Conservation (phyloP, 2,329 filamentous ascomycete species). For the Neonectria coccinea region DNA sequence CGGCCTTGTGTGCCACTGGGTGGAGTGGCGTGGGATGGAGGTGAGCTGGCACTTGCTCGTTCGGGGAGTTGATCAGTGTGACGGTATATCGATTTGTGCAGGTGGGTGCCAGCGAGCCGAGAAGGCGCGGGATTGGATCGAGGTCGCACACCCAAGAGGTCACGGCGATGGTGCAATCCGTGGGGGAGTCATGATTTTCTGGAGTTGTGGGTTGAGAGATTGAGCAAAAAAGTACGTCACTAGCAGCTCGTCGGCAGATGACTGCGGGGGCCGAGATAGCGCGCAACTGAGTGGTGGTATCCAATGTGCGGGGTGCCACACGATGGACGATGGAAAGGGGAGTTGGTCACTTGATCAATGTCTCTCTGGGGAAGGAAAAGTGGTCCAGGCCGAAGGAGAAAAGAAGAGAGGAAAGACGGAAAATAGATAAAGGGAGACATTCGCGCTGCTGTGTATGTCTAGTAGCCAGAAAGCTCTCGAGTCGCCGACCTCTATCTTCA, state of each 20-base stretch:
- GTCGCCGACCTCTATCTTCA: too few relatives aligned
- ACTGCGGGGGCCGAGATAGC: conserved; percentile 26
- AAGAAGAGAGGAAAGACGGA: neutral
- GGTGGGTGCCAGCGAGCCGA: conserved; percentile 13
- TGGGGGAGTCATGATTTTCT: conserved; percentile 40
- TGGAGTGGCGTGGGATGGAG: conserved; percentile 26
- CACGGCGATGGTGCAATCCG: conserved; percentile 43
- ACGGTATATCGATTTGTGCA: conserved; percentile 21
- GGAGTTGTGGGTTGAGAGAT: conserved; percentile 40
- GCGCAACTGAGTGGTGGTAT: conserved; percentile 24
- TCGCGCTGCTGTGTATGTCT: neutral
- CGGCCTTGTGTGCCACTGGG: conserved; percentile 21
- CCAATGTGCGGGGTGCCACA: conserved; percentile 38
- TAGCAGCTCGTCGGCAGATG: conserved; percentile 28
- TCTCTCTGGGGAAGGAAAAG: neutral
- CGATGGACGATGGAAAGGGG: conserved; percentile 7
- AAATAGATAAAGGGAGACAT: neutral
- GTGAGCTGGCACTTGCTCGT: conserved; percentile 17
- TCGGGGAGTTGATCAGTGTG: conserved; percentile 29
- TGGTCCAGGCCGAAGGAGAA: conserved; percentile 2
- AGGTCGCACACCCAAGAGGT: conserved; percentile 28
- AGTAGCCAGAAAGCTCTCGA: neutral
- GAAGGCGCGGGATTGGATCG: conserved; percentile 26
- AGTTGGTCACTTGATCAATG: conserved; percentile 24
- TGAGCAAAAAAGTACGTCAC: conserved; percentile 25